Conservation (phyloP, 2,329 filamentous ascomycete genomes). For the Huntiella decipiens region DNA sequence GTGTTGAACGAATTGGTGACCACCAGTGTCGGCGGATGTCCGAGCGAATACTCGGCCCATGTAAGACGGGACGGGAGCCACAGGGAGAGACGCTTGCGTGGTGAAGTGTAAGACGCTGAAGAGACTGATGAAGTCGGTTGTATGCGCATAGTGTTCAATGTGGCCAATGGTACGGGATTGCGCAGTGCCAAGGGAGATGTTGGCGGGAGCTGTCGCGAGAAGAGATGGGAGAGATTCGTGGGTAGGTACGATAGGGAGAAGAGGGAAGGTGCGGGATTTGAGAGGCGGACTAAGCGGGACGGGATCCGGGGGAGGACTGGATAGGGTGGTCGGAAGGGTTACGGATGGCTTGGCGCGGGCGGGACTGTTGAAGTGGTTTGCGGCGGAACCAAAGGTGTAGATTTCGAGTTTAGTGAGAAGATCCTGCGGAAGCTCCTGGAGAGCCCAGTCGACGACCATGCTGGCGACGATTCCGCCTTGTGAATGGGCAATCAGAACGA, state of each 20-base stretch:
- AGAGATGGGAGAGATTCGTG: slow-evolving; percentile 18
- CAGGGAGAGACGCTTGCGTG: slow-evolving; percentile 22
- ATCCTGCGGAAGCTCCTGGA: slow-evolving; percentile 50
- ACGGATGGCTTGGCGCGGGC: slow-evolving; percentile 1
- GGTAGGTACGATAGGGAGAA: slow-evolving; percentile 56
- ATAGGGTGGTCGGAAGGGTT: slow-evolving; percentile 20
- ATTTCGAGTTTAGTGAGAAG: slow-evolving; percentile 52
- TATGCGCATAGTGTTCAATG: slow-evolving; percentile 67
- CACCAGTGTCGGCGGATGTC: slow-evolving; percentile 25
- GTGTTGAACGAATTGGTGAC: slow-evolving; percentile 41
- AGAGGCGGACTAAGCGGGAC: slow-evolving; percentile 16
- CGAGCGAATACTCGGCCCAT: slow-evolving; percentile 42
- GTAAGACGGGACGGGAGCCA: slow-evolving; percentile 35
- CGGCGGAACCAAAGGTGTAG: slow-evolving; percentile 60
- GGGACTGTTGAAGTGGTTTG: slow-evolving; percentile 70
- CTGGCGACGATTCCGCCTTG: slow-evolving; percentile 61
- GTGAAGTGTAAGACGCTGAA: slow-evolving; percentile 58
- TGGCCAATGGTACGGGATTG: slow-evolving; percentile 38
- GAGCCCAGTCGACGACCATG: slow-evolving; percentile 56
- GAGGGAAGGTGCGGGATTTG: slow-evolving; percentile 59
- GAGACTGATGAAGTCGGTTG: slow-evolving; percentile 51
- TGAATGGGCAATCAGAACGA: slow-evolving; percentile 57
- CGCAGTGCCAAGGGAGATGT: slow-evolving; percentile 4
- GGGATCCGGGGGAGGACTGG: slow-evolving; percentile 11
- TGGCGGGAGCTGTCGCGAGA: slow-evolving; percentile 14